Percentiles rank a stretch among this genome's conserved stretches.
Conservation (phyloP, 805 yeast genomes). For the Kodamaea fukazawae region DNA sequence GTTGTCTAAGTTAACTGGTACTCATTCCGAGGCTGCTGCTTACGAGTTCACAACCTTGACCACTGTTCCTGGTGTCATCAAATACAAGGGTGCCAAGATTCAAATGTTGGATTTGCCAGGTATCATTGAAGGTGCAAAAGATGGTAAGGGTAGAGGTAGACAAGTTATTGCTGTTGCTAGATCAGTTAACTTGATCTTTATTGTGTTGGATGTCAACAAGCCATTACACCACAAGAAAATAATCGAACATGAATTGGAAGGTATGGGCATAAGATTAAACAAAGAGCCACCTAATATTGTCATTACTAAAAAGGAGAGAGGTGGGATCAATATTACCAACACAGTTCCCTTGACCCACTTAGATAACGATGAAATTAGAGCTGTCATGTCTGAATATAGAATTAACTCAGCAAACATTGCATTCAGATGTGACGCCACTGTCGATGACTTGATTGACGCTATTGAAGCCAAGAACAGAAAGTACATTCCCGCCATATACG, state of each 20-base stretch:
- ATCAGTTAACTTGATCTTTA: conserved; percentile 88
- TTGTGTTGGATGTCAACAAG: conserved; percentile 93
- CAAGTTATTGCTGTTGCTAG: conserved; percentile 99
- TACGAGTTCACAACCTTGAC: conserved; percentile 97
- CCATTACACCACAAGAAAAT: conserved; percentile 92
- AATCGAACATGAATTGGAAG: conserved; percentile 93
- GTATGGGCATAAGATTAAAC: conserved; percentile 94
- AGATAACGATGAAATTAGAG: conserved; percentile 89
- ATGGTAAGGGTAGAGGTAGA: conserved; percentile 88
- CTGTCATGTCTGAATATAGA: conserved; percentile 94
- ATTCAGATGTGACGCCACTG: conserved; percentile 95
- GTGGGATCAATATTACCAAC: conserved; percentile 91
- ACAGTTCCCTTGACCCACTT: conserved; percentile 91
- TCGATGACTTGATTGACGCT: conserved; percentile 93
- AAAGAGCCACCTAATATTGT: conserved; percentile 90
- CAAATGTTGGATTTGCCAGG: conserved; percentile 95
- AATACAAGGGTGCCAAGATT: conserved; percentile 94
- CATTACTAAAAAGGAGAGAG: conserved; percentile 89
- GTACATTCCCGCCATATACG: conserved; percentile 94
- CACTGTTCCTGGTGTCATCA: conserved; percentile 95
- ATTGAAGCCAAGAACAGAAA: conserved; percentile 87
- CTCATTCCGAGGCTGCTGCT: conserved; percentile 96
- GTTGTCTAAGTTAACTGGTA: conserved; percentile 85
- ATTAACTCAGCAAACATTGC: conserved; percentile 96
- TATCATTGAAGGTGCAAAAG: conserved; percentile 87